Evolutionary conservation across 768 basidiomycete genomes (phyloP), one percentile per base, ranked within the genome.

Genomic region (Tylopilus intermedius): DNA sequence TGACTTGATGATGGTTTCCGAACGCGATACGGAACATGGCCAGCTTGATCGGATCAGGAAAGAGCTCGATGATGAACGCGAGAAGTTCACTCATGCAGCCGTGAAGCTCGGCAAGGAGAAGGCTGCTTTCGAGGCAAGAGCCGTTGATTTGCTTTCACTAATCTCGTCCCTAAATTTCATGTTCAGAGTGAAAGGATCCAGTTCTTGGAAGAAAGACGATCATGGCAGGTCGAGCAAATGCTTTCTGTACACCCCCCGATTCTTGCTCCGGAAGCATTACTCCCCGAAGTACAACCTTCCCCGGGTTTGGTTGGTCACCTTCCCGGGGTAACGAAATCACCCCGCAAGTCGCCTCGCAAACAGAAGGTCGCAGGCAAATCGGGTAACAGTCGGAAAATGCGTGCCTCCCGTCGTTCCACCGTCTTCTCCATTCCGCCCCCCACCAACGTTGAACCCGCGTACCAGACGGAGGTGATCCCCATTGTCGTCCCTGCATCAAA

Each of bases 201-300:
- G 50, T 74, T 89, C 39, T 41, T 79, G 45, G 85, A 89, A 56
- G 88, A 90, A 64, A 86, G 80, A 61, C 78, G 84, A n/a, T 71
- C 76, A n/a, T 88, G 84, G 87, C 77, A 84, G 51, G 78, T 82
- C 1, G 76, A 84, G 44, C 72, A 71, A 63, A 83, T 87, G 76
- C 72, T 82, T 3, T 75, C 78, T 1, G 80, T 85, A 43, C 69
- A 79, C 3, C 78, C 80, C 18, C 77, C 78, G 9, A 76, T 76
- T 21, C 24, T 13, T 32, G 27, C 40, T 30, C 48, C 58, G 45
- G 64, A 63, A 43, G 40, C 8, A 29, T 74, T 73, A 10, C 57
- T 63, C 18, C 50, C 45, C 45, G 41, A 30, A n/a, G 43, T 24
- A 29, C 53, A 47, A 30, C 50, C 51, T 47, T 60, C 62, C 45